Percentiles rank a stretch among this genome's conserved stretches.
These are phyloP conservation scores for Nicotiana knightiana DNA, from an alignment of 257 asterid species.

Conservation along the genomic window DNA sequence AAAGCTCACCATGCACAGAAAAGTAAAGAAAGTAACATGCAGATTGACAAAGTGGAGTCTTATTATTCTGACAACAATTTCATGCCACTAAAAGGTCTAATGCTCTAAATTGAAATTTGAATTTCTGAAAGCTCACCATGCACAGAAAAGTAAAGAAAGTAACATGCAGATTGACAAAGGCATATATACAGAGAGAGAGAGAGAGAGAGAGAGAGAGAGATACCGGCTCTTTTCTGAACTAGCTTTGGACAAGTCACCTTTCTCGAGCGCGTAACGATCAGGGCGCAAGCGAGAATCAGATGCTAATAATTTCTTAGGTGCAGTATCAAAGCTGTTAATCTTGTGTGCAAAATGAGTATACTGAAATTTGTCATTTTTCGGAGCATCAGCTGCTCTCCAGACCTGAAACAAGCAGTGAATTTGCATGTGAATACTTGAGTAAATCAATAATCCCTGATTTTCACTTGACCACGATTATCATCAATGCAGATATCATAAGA, in stretches of 20 bases:
- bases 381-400: conserved; percentile 73
- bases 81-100: not conserved
- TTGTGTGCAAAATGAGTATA: conserved; percentile 90
- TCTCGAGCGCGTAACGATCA: conserved; percentile 94
- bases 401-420: conserved; percentile 39
- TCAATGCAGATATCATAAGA: not conserved
- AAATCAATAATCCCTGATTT: not conserved
- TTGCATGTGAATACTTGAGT: not conserved
- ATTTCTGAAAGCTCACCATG: not conserved
- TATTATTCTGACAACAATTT: not conserved
- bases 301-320: conserved; percentile 78
- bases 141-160: not conserved
- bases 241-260: conserved; percentile 87
- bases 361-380: conserved; percentile 79
- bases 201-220: conserved; percentile 15
- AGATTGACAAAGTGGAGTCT: not conserved
- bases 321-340: conserved; percentile 87
- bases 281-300: conserved; percentile 99
- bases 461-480: not conserved
- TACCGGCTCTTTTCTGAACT: conserved; percentile 93
- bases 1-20: not conserved
- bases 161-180: not conserved
- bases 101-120: not conserved
- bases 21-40: not conserved
- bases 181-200: not conserved